Evolutionary conservation across 2,329 filamentous ascomycete species (phyloP).

Genomic region (Cryoendolithus antarcticus): DNA sequence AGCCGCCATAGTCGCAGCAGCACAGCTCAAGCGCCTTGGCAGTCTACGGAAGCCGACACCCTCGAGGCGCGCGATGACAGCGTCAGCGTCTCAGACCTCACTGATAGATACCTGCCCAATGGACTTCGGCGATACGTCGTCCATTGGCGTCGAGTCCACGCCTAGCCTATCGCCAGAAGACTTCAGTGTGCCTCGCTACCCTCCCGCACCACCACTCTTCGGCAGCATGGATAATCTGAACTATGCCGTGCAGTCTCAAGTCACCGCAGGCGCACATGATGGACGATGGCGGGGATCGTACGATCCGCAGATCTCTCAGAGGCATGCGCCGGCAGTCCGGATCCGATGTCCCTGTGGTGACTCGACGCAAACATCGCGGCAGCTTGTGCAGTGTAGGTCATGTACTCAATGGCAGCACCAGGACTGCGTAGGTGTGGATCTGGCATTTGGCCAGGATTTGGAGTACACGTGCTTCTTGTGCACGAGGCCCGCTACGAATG

Average conservation of each 20-base stretch:
- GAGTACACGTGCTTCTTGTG: constrained; percentile 5
- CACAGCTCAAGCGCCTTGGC: constrained; percentile 21
- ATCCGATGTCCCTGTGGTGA: constrained; percentile 48
- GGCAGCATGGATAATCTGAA: constrained; percentile 7
- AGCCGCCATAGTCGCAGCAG: constrained; percentile 22
- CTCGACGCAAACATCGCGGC: constrained; percentile 39
- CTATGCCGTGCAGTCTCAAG: constrained; percentile 13
- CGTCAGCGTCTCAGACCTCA: constrained; percentile 5
- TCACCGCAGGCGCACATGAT: constrained; percentile 30
- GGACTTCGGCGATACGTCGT: constrained; percentile 10
- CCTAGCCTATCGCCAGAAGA: constrained; percentile 6
- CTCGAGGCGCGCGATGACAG: constrained; percentile 1
- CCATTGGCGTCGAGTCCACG: not conserved
- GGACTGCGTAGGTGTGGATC: constrained; percentile 43
- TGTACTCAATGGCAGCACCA: constrained; percentile 53
- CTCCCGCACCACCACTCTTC: constrained; percentile 2
- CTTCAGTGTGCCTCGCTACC: constrained; percentile 6
- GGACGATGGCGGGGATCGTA: constrained; percentile 33
- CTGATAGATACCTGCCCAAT: constrained; percentile 20
- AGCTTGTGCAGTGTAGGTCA: constrained; percentile 52
- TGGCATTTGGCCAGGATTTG: constrained; percentile 16
- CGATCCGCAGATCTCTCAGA: constrained; percentile 28
- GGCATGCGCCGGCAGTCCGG: constrained; percentile 28
- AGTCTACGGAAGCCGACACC: constrained; percentile 18
- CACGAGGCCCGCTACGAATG: constrained; percentile 1